Percentiles rank a stretch among this genome's conserved stretches.
Conservation (phyloP, 2,329 filamentous ascomycete genomes). For the Simplicillium aogashimaense region DNA sequence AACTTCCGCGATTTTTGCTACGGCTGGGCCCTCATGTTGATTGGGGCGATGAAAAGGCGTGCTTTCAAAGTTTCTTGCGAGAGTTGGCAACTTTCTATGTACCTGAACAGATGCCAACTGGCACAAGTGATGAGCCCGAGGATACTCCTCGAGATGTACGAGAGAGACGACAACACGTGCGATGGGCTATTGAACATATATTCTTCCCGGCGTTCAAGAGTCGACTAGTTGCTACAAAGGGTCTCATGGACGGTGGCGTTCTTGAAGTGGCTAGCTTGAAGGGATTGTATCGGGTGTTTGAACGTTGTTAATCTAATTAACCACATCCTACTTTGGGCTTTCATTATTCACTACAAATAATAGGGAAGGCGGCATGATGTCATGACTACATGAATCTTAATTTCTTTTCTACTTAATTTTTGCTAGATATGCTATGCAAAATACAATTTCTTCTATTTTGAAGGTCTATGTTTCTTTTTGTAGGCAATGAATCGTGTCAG, state of each 20-base stretch:
- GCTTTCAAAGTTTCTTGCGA: constrained; percentile 74
- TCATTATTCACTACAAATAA: not conserved
- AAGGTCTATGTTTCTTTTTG: constrained; percentile 49
- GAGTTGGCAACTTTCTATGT: constrained; percentile 88
- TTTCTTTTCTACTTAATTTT: no score
- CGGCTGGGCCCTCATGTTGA: constrained; percentile 79
- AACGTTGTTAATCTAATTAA: constrained; percentile 58
- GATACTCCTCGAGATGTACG: constrained; percentile 38
- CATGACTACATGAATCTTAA: constrained; percentile 2
- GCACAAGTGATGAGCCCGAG: constrained; percentile 24
- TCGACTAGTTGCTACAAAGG: constrained; percentile 70
- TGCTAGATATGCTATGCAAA: no score
- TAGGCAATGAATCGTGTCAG: constrained; percentile 52
- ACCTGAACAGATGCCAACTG: constrained; percentile 66
- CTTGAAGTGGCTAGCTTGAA: constrained; percentile 88
- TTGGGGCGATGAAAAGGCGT: constrained; percentile 76
- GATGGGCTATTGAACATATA: constrained; percentile 68
- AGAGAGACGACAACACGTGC: constrained; percentile 58
- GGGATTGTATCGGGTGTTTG: constrained; percentile 88
- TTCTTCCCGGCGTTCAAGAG: constrained; percentile 85
- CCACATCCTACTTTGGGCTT: not conserved
- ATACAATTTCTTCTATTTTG: constrained; percentile 3
- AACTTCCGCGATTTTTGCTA: constrained; percentile 81
- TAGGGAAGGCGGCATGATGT: not conserved
- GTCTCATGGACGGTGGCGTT: constrained; percentile 62